Conservation (phyloP, 495 filamentous ascomycete genomes). For the Parathielavia appendiculata region DNA sequence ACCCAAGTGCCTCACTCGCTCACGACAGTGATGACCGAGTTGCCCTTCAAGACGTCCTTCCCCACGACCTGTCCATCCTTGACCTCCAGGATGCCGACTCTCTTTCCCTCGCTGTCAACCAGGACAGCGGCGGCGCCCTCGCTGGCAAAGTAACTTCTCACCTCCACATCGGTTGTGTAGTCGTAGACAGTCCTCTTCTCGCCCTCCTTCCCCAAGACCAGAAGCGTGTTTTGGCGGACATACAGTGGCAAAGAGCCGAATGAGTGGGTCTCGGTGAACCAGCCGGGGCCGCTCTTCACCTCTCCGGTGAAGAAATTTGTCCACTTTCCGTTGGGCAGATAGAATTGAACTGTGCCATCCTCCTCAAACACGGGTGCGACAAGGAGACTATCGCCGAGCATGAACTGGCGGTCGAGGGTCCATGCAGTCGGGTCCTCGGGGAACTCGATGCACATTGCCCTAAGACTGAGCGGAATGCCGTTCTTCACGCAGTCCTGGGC, state of each 20-base stretch:
- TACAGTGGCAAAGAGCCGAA: conserved; percentile 48
- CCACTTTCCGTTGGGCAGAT: conserved; percentile 58
- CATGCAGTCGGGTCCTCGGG: conserved; percentile 58
- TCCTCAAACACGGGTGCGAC: conserved; percentile 60
- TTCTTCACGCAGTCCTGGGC: conserved; percentile 41
- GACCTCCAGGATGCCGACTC: conserved; percentile 29
- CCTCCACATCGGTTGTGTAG: conserved; percentile 42
- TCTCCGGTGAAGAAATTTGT: conserved; percentile 46
- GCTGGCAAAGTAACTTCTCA: conserved; percentile 36
- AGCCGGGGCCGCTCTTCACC: conserved; percentile 42
- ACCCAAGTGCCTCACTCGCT: not conserved
- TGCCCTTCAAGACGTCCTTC: conserved; percentile 1
- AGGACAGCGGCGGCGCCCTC: conserved; percentile 34
- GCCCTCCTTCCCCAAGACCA: conserved; percentile 43
- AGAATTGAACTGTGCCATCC: conserved; percentile 55
- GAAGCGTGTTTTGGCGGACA: conserved; percentile 43
- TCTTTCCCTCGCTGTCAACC: conserved; percentile 36
- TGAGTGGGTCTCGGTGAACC: conserved; percentile 44
- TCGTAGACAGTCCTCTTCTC: conserved; percentile 48
- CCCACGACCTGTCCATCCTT: conserved; percentile 11
- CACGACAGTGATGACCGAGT: conserved; percentile 1
- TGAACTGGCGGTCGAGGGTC: conserved; percentile 61
- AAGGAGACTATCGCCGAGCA: conserved; percentile 56
- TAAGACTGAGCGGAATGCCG: conserved; percentile 51
- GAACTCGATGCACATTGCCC: conserved; percentile 62